A percentile compares a stretch with the other conserved stretches of the same genome.
phyloP scores from a whole-genome alignment of 306 rosid species.

The Crotalaria pallida region DNA sequence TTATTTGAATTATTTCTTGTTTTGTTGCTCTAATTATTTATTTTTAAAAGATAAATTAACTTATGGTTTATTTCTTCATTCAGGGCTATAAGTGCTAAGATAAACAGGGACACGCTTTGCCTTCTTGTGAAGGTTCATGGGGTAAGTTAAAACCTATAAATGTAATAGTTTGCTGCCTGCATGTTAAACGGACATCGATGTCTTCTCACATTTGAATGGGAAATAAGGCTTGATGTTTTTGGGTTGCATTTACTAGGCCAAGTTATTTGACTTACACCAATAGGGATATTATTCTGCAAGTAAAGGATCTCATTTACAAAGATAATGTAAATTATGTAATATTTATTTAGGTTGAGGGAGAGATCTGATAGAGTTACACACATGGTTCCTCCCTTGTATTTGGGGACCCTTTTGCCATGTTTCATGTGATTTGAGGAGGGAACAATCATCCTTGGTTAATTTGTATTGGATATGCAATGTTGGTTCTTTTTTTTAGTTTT shows the following conservation, averaged over 20 bases:
- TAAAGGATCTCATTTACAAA: conserved; percentile 6
- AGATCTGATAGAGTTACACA: not conserved
- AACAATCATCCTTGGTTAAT: not conserved
- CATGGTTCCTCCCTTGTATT: conserved; percentile 3
- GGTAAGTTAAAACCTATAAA: conserved; percentile 44
- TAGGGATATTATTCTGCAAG: not conserved
- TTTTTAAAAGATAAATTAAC: not conserved
- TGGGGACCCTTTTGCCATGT: not conserved
- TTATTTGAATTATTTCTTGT: not conserved
- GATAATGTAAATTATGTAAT: not conserved
- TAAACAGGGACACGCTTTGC: conserved; percentile 67
- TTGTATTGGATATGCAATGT: not conserved
- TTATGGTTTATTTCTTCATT: conserved; percentile 18
- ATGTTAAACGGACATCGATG: conserved; percentile 2
- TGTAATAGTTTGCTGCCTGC: not conserved
- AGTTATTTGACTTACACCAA: not conserved
- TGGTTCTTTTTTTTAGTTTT: conserved; percentile 5
- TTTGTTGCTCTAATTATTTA: conserved; percentile 4
- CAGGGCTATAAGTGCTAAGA: conserved; percentile 77
- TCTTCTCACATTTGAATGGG: conserved; percentile 6
- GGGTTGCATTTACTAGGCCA: conserved; percentile 6
- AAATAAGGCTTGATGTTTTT: conserved; percentile 2
- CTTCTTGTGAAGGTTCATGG: conserved; percentile 73
- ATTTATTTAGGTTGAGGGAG: conserved; percentile 2
- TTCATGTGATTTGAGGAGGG: not conserved